Evolutionary conservation across 2,329 filamentous ascomycete genomes (phyloP), one percentile per base, ranked within the genome.

Genomic region (Aureobasidium sp.): DNA sequence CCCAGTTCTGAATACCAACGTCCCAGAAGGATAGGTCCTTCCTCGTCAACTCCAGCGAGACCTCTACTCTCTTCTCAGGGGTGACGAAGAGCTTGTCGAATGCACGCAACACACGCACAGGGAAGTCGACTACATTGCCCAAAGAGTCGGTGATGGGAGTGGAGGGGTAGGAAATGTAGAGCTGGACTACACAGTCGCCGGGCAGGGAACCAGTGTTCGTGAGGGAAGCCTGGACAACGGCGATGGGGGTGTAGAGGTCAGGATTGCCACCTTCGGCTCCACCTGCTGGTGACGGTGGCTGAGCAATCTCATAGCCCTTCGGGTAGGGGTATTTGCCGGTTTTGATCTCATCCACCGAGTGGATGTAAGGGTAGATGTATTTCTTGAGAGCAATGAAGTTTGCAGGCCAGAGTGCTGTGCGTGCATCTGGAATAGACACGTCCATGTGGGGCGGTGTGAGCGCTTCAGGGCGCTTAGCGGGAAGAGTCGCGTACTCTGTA

Each of bases 301-400:
- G 81, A 2, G 32, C 32, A 20, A 72, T 72, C 67, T 80, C 75
- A 74, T 84, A 89, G 32, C 80, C 85, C 1, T 76, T 76, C 1
- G 81, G 86, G 68, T 82, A 87, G 27, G 72, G 75, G 66, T 79
- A 81, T 17, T 61, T 67, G 9, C 68, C 77, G 9, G 72, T 72
- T 64, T 76, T 72, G 23, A 81, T 76, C 27, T 81, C 80, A 15
- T 82, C 77, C 10, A 78, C 70, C 0, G 75, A 78, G 8, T 79
- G 72, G 27, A 90, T 78, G 72, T 89, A 91, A 0, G 88, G 87
- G 70, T 91, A 91, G 61, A 91, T 82, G 72, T 87, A 90, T 68
- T 88, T 88, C 60, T 82, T 77, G 0, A 91, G 75, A 52, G 78
- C 80, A n/a, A 80, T 78, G 70, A 90, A 84, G 5, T 76, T 80